Evolutionary conservation across 495 filamentous ascomycete species (phyloP), one percentile per base, ranked within the genome.

Genomic region (Pseudevernia furfuracea): DNA sequence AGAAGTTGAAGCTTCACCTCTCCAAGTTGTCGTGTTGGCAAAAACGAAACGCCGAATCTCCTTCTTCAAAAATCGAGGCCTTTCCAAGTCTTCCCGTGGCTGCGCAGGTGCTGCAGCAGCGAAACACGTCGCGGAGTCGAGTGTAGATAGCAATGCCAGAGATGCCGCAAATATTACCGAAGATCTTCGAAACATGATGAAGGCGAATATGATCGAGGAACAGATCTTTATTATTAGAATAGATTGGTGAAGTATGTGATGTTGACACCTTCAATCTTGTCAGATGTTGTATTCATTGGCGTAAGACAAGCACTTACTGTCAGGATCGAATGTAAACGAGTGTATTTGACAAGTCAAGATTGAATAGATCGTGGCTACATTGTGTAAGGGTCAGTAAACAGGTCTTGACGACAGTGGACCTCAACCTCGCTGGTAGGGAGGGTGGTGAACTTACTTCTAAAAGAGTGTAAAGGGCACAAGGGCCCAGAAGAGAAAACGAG

Each of bases 51-150:
- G 80, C 74, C 84, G 87, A 64, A 87, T 76, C 52, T 86, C 78
- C 49, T 77, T 76, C 14, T 84, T 84, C 65, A 85, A 84, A 73
- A 87, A 87, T 67, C 74, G 80, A 10, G 83, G 83, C 68, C 71
- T 73, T 48, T 80, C 74, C 58, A 68, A 38, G 17, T 63, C 66
- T 30, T 59, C 64, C 28, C 52, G 53, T 19, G 59, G 25, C 19
- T 61, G 65, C 17, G 64, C 68, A 32, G 70, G 68, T 34, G 65
- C 67, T 58, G 64, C 69, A 57, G 61, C 69, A 55, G 65, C 70
- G 61, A 68, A 67, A 34, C 73, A 68, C 46, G 75, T 70, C 38
- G 79, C 77, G 55, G 69, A 75, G 61, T 76, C 79, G 53, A 82
- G 73, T 28, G 80, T 77, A 62, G 82, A 76, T 68, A 79, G 74